A percentile compares a stretch with the other conserved stretches of the same genome.
These are phyloP conservation scores for Chaetoceros muelleri DNA, from an alignment of 108 stramenopile genomes.

Conservation along the genomic window DNA sequence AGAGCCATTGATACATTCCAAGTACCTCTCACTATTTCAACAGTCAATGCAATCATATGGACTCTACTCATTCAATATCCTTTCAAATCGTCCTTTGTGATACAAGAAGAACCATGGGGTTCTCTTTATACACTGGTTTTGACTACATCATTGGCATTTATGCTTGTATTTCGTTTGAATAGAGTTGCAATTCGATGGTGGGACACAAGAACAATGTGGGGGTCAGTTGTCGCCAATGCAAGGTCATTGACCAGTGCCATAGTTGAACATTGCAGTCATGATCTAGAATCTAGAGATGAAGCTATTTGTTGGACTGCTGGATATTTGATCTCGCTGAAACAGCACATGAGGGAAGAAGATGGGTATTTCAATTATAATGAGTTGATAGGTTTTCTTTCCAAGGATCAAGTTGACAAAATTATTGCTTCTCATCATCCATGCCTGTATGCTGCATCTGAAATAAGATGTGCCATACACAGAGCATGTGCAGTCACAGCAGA, in stretches of 20 bases:
- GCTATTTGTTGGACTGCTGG: conserved; percentile 27
- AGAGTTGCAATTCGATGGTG: conserved; percentile 29
- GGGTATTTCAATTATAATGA: background rate
- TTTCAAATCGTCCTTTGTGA: background rate
- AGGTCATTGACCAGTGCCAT: conserved; percentile 10
- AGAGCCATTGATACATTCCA: conserved; percentile 25
- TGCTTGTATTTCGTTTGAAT: conserved; percentile 39
- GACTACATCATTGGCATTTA: conserved; percentile 22
- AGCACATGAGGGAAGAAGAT: conserved; percentile 14
- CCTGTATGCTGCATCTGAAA: conserved; percentile 9
- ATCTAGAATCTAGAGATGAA: conserved; percentile 13
- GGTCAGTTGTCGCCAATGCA: conserved; percentile 10
- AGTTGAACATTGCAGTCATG: conserved; percentile 16
- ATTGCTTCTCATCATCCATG: conserved; percentile 12
- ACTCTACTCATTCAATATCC: conserved; percentile 6
- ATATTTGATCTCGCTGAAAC: conserved; percentile 13
- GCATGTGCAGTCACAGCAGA: background rate
- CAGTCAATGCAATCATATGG: conserved; percentile 18
- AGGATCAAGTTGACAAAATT: conserved; percentile 8
- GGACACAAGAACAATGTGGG: conserved; percentile 24
- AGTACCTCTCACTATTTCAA: conserved; percentile 8
- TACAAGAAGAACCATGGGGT: background rate
- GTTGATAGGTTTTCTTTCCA: conserved; percentile 12
- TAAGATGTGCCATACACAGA: background rate
- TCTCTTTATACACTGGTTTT: conserved; percentile 14